Conservation (phyloP, 73 alveolate genomes). For the Paraurostyla sp. region DNA sequence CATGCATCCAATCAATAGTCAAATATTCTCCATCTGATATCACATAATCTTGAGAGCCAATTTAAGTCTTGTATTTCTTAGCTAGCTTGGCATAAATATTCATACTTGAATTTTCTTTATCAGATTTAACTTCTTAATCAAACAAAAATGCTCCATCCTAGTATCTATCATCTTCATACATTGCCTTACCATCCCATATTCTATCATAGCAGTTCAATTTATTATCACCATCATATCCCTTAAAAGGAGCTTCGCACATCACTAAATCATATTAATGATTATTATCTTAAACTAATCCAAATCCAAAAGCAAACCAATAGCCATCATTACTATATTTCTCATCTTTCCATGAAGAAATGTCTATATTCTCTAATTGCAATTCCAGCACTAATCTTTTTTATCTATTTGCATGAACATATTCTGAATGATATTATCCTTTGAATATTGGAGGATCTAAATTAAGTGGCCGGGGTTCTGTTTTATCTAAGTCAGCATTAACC, state of each 20-base stretch:
- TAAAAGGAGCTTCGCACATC: not conserved
- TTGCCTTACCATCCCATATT: not conserved
- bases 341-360: not conserved
- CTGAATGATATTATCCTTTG: too few species aligned
- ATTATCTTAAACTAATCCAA: not conserved
- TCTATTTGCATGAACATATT: too few species aligned
- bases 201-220: not conserved
- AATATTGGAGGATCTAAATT: too few species aligned
- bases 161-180: not conserved
- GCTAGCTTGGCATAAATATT: too few species aligned
- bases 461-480: too few species aligned
- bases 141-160: too few species aligned
- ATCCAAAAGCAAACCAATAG: not conserved
- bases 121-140: too few species aligned
- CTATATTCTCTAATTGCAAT: not conserved
- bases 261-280: not conserved
- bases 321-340: not conserved
- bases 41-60: not conserved
- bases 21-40: not conserved
- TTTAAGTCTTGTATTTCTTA: too few species aligned
- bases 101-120: too few species aligned
- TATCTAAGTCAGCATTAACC: too few species aligned
- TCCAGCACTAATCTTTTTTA: not conserved
- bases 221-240: not conserved
- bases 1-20: not conserved